Percentiles rank a stretch among this genome's conserved stretches.
Evolutionary conservation across 129 eudicot genomes (phyloP).

Genomic region (Lonicera japonica): DNA sequence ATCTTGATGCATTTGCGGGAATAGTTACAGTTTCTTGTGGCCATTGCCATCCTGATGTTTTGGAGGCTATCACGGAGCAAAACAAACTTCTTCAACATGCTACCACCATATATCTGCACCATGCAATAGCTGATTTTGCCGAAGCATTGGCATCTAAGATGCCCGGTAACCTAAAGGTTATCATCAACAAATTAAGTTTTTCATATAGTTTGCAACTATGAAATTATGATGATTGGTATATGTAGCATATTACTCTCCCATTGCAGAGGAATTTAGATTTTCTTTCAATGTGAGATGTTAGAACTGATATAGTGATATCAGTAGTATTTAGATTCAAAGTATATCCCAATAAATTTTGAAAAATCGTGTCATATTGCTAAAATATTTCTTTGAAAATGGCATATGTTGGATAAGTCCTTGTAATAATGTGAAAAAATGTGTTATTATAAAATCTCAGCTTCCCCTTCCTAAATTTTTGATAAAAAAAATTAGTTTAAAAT

Average conservation of each 20-base stretch:
- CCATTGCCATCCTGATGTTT: constrained; percentile 88
- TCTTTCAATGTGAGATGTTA: background rate
- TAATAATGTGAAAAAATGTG: no score
- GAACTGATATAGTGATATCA: background rate
- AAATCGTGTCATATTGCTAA: no score
- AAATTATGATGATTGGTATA: background rate
- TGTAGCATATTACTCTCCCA: background rate
- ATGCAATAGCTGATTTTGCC: constrained; percentile 96
- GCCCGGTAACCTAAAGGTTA: constrained; percentile 94
- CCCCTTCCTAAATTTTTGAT: no score
- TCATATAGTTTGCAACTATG: background rate
- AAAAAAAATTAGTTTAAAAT: no score
- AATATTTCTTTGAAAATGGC: no score
- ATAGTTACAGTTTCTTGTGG: constrained; percentile 98
- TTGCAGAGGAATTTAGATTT: background rate
- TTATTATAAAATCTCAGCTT: no score
- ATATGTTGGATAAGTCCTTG: no score
- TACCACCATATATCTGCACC: constrained; percentile 91
- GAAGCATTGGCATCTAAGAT: constrained; percentile 89
- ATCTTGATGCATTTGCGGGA: constrained; percentile 98
- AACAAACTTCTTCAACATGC: constrained; percentile 96
- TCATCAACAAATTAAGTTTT: background rate
- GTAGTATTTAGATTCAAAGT: background rate
- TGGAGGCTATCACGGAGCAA: constrained; percentile 69
- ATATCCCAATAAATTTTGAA: no score